Evolutionary conservation across 228 moss, liverwort and hornwort species (phyloP).

Genomic region (Sphagnum fallax): DNA sequence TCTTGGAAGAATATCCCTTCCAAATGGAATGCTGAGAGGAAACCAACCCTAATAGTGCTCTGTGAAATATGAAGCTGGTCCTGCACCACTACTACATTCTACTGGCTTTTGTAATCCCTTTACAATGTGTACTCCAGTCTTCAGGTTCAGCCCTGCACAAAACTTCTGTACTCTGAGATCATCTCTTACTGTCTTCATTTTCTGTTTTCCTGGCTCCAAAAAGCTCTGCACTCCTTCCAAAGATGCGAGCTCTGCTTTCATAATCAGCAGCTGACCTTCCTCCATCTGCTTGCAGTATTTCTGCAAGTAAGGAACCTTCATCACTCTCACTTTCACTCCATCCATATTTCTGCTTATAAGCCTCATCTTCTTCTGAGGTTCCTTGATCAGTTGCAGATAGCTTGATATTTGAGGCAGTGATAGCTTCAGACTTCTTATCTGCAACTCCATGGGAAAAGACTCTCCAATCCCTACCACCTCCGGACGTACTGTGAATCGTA

Average conservation of each 20-base stretch:
- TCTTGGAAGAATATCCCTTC: no score
- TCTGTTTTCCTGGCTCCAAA: slow-evolving; percentile 19
- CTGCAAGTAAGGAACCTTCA: slow-evolving; percentile 24
- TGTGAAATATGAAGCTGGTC: no score
- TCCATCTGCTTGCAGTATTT: slow-evolving; percentile 25
- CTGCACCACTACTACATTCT: no score
- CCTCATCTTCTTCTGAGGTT: not conserved
- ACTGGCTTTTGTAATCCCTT: no score
- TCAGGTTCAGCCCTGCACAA: no score
- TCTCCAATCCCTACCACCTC: slow-evolving; percentile 43
- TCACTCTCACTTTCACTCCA: slow-evolving; percentile 23
- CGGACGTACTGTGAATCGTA: slow-evolving; percentile 1
- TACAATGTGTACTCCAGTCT: no score
- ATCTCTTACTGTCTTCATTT: no score
- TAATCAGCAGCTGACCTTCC: slow-evolving; percentile 38
- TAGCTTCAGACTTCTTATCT: slow-evolving; percentile 5
- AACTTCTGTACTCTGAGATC: no score
- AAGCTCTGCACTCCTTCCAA: slow-evolving; percentile 22
- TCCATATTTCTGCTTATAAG: slow-evolving; percentile 11
- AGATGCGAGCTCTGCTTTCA: slow-evolving; percentile 35
- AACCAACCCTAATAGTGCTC: no score
- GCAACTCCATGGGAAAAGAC: slow-evolving; percentile 4
- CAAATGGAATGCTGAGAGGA: no score
- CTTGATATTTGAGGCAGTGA: slow-evolving; percentile 4
- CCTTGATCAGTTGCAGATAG: slow-evolving; percentile 11